Percentiles rank a stretch among this genome's conserved stretches.
Conservation (phyloP, 2,329 filamentous ascomycete genomes). For the Lithohypha guttulata region DNA sequence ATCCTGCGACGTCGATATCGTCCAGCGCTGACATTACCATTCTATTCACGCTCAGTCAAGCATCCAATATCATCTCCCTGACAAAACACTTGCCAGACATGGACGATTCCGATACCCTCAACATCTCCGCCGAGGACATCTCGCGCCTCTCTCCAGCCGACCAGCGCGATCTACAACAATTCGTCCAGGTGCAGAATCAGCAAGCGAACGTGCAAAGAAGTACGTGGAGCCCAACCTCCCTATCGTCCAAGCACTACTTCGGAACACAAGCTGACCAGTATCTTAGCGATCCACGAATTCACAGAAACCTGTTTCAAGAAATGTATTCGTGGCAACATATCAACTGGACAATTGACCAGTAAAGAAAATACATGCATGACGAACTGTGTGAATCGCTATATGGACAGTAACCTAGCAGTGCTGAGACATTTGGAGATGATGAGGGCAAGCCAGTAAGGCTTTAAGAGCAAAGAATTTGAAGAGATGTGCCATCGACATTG, state of each 20-base stretch:
- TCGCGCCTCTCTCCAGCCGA: conserved; percentile 60
- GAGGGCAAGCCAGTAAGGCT: conserved; percentile 30
- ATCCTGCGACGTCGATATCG: no score
- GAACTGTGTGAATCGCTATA: conserved; percentile 89
- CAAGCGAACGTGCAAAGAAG: conserved; percentile 52
- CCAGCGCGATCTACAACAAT: conserved; percentile 77
- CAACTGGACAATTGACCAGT: conserved; percentile 60
- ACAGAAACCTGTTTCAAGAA: conserved; percentile 88
- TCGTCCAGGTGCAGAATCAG: conserved; percentile 74
- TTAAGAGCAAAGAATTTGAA: neutral
- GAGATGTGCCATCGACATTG: no score
- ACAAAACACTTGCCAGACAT: no score
- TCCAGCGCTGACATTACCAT: no score
- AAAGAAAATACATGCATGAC: conserved; percentile 72
- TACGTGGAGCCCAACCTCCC: conserved; percentile 27
- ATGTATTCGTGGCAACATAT: conserved; percentile 68
- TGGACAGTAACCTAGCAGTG: conserved; percentile 80
- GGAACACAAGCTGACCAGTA: no score
- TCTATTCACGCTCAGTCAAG: no score
- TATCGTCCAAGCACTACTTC: neutral
- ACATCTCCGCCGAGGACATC: conserved; percentile 18
- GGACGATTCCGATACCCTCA: conserved; percentile 18
- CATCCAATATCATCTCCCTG: no score
- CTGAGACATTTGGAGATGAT: conserved; percentile 69
- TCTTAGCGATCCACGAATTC: conserved; percentile 55